Evolutionary conservation across 257 asterid genomes (phyloP).

Genomic region (Galeopsis tetrahit): DNA sequence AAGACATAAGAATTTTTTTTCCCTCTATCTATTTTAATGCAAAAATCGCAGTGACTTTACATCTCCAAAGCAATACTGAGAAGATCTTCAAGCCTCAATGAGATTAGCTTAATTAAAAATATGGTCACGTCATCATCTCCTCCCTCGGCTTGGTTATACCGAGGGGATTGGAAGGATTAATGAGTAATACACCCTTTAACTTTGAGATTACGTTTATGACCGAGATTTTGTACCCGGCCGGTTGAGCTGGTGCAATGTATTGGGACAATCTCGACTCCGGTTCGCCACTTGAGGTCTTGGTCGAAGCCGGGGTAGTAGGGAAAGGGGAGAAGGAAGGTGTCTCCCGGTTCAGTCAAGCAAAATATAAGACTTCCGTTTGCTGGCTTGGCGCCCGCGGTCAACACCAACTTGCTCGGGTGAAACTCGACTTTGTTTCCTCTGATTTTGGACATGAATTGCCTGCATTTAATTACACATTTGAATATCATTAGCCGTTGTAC

Average conservation of each 20-base stretch:
- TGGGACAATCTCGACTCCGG: slow-evolving; percentile 66
- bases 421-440: slow-evolving; percentile 69
- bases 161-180: slow-evolving; percentile 68
- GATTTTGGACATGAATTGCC: slow-evolving; percentile 75
- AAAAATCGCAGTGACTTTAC: too few species aligned
- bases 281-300: slow-evolving; percentile 72
- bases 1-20: too few species aligned
- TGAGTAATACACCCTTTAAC: slow-evolving; percentile 64
- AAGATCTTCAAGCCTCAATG: too few species aligned
- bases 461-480: slow-evolving; percentile 25
- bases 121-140: too few species aligned
- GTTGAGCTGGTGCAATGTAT: slow-evolving; percentile 59
- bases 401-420: slow-evolving; percentile 56
- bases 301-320: slow-evolving; percentile 86
- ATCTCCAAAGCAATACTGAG: too few species aligned
- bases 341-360: slow-evolving; percentile 76
- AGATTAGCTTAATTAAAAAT: too few species aligned
- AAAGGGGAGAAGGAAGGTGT: slow-evolving; percentile 71
- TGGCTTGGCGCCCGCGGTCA: slow-evolving; percentile 80
- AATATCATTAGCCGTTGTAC: not conserved
- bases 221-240: slow-evolving; percentile 54
- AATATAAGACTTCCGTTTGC: slow-evolving; percentile 73
- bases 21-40: too few species aligned
- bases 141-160: slow-evolving; percentile 49
- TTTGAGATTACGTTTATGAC: slow-evolving; percentile 50